Evolutionary conservation across 1,284 basidiomycete species (phyloP), one percentile per base, ranked within the genome.

Genomic region (Tetrapyrgos nigripes): DNA sequence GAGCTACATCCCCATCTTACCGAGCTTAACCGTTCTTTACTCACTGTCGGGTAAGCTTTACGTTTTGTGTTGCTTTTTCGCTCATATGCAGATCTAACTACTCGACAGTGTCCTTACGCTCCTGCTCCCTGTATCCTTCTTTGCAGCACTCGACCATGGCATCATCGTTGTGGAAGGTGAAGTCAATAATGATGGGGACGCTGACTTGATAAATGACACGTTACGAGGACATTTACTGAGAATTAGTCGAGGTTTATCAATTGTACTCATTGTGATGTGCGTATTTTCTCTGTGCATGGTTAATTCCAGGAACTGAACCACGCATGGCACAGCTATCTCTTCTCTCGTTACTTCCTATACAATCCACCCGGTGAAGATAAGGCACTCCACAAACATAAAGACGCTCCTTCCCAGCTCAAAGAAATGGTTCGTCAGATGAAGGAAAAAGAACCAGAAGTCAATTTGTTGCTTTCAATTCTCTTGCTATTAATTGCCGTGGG

Each of bases 281-380:
- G 84, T 70, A 6, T 23, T 31, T 21, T 9, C 19, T 33, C 21
- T 43, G 10, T 43, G 19, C 6, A 43, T 19, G 58, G 21, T 29
- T 44, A 5, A 53, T 31, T 37, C 23, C 50, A 46, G 48, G 31
- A 13, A 1, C 50, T 37, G 35, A 37, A 37, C 35, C 43, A 3
- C n/a, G 17, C 26, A 2, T 54, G 24, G 2, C 28, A 29, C 59
- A 88, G 87, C 5, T 90, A 91, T 63, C 67, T 89, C 31, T 78
- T 74, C 52, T 89, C 88, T 4, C 82, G 88, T 8, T 76, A 89
- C 46, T 91, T 83, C 70, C 72, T 89, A 33, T 84, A 88, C 68
- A 83, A 89, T 64, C 88, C 88, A 3, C 88, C 87, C 0, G 87
- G 86, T 10, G 79, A 53, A 52, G 48, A 79, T 26, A 83, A 85